Evolutionary conservation across 768 basidiomycete genomes (phyloP), one percentile per base, ranked within the genome.

Genomic region (Russula vinacea): DNA sequence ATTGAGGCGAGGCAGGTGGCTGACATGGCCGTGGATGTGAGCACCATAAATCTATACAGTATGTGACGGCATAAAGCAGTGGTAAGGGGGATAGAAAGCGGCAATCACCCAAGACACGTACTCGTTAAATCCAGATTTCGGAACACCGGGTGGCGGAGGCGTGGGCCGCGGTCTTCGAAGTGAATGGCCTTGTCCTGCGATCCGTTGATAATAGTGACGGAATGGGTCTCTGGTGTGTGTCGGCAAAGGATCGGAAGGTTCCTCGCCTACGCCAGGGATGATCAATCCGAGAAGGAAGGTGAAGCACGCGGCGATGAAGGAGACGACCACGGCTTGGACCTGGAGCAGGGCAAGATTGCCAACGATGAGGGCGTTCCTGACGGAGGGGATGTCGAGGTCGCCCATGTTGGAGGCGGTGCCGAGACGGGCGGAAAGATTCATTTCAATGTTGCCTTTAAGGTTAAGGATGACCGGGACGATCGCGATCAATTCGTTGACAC

Each of bases 381-480:
- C 79, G 2, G 73, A 69, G 0, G 85, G 84, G 39, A 86, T 82
- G 73, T 98, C 94, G 5, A 99, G 85, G 65, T 94, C 86, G 50
- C 96, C 96, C 56, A 95, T 87, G 69, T 98, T 97, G 6, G 95
- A 90, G 1, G 94, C 89, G 0, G 97, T 99, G 1, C 91, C 89
- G n/a, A 99, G 81, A 16, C 96, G 84, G 0, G 97, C 94, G 4
- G 94, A 95, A 8, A 99, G 86, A 68, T 97, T 98, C 96, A 98
- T 98, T 75, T 98, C 97, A 42, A 98, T 83, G 71, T 99, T 93
- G n/a, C 96, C 97, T 71, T 97, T 98, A 62, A 99, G 84, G 70
- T 98, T 98, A 67, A 93, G 83, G 22, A 98, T 79, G 65, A 95
- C 94, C 13, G 96, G 95, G 4, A 98, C 87, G 58, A 98, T 92